phyloP scores from a whole-genome alignment of 2,329 filamentous ascomycete genomes.

The Beauveria scarabaeidicola region DNA sequence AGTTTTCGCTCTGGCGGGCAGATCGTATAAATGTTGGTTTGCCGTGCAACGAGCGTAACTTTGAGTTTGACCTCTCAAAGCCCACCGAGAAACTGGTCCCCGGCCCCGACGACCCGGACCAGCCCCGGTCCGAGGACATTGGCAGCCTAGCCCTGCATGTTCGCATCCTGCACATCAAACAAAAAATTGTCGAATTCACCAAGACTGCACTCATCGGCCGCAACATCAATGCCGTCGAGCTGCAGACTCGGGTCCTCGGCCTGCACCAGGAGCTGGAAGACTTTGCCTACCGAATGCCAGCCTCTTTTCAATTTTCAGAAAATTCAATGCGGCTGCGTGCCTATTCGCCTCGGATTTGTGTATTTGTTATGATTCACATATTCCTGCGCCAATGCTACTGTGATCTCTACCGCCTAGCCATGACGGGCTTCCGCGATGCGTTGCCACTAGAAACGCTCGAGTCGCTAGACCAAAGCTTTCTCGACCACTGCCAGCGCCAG shows the following conservation, averaged over 20 bases:
- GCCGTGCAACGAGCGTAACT: constrained; percentile 36
- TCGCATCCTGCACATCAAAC: constrained; percentile 46
- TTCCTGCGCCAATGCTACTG: constrained; percentile 53
- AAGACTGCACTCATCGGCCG: constrained; percentile 31
- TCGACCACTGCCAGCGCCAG: constrained; percentile 40
- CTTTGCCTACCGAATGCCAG: constrained; percentile 44
- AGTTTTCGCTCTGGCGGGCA: constrained; percentile 35
- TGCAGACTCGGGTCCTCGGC: constrained; percentile 35
- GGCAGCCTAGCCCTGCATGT: constrained; percentile 49
- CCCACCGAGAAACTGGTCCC: constrained; percentile 43
- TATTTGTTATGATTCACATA: constrained; percentile 52
- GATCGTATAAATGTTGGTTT: constrained; percentile 34
- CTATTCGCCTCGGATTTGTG: constrained; percentile 48
- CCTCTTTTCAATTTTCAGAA: constrained; percentile 50
- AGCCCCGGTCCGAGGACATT: constrained; percentile 38
- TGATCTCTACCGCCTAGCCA: constrained; percentile 46
- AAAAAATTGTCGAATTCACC: constrained; percentile 45
- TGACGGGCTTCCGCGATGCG: constrained; percentile 43
- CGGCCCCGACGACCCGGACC: constrained; percentile 33
- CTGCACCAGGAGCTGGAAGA: constrained; percentile 42
- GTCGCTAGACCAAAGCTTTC: constrained; percentile 39
- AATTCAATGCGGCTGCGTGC: constrained; percentile 46
- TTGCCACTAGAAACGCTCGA: constrained; percentile 35
- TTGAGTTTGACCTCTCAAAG: constrained; percentile 50
- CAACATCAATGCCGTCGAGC: constrained; percentile 33